A percentile compares a stretch with the other conserved stretches of the same genome.
Evolutionary conservation across 2,329 filamentous ascomycete genomes (phyloP).

Genomic region (Trichoderma pleuroti): DNA sequence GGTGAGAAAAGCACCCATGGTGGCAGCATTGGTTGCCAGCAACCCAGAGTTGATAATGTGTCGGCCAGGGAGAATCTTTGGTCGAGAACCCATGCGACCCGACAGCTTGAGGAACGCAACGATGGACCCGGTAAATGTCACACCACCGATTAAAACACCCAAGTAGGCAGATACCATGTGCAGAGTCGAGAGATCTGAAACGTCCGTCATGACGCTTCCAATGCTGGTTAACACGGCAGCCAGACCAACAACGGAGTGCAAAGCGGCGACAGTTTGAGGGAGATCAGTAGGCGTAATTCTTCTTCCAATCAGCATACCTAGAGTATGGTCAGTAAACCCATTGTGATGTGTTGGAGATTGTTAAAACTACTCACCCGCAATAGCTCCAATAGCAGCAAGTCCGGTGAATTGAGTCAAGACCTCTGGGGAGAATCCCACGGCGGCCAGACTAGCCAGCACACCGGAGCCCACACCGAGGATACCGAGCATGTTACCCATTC

Average conservation of each 20-base stretch:
- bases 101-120: constrained; percentile 86
- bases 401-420: constrained; percentile 76
- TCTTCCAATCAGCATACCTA: constrained; percentile 72
- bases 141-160: constrained; percentile 79
- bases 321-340: constrained; percentile 12
- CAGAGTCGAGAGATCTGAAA: constrained; percentile 67
- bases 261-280: constrained; percentile 82
- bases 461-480: constrained; percentile 82
- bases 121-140: constrained; percentile 88
- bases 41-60: constrained; percentile 73
- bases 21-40: constrained; percentile 72
- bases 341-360: neutral
- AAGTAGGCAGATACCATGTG: constrained; percentile 85
- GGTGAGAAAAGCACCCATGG: constrained; percentile 78
- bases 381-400: constrained; percentile 67
- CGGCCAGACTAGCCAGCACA: constrained; percentile 76
- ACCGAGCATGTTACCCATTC: constrained; percentile 80
- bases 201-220: constrained; percentile 75
- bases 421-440: constrained; percentile 75
- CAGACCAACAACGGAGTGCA: constrained; percentile 86
- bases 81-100: constrained; percentile 75
- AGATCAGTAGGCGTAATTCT: constrained; percentile 85
- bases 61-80: constrained; percentile 67
- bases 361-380: constrained; percentile 47
- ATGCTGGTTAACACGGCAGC: constrained; percentile 86